These are phyloP conservation scores for Rusavskia elegans DNA, from an alignment of 495 filamentous ascomycete species.

Conservation along the genomic window DNA sequence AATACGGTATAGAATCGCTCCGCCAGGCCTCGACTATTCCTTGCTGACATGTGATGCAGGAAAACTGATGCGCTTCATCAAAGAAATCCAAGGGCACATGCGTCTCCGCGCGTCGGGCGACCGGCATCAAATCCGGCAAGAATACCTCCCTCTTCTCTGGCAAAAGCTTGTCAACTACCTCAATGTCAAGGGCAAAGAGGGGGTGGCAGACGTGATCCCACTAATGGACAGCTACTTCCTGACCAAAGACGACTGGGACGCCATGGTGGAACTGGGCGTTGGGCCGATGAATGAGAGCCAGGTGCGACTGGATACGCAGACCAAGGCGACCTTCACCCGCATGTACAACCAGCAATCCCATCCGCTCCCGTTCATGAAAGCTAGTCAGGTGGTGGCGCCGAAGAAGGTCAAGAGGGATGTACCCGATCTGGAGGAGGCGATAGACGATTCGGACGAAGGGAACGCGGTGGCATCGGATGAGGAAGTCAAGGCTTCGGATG, in stretches of 20 bases:
- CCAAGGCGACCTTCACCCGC: slow-evolving; percentile 80
- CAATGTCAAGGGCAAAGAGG: slow-evolving; percentile 56
- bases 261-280: slow-evolving; percentile 77
- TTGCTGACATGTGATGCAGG: slow-evolving; percentile 19
- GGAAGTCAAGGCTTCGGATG: slow-evolving; percentile 43
- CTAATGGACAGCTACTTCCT: slow-evolving; percentile 96
- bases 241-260: slow-evolving; percentile 90
- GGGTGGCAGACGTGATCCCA: slow-evolving; percentile 58
- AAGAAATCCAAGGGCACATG: slow-evolving; percentile 96
- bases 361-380: slow-evolving; percentile 92
- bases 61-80: slow-evolving; percentile 71
- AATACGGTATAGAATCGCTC: slow-evolving; percentile 35
- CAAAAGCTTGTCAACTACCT: slow-evolving; percentile 57
- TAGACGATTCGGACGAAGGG: slow-evolving; percentile 71
- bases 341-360: slow-evolving; percentile 77
- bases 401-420: slow-evolving; percentile 53
- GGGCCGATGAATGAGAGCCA: slow-evolving; percentile 61
- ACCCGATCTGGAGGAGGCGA: slow-evolving; percentile 90
- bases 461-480: slow-evolving; percentile 43
- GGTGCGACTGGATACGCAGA: slow-evolving; percentile 66
- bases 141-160: slow-evolving; percentile 88
- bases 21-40: not conserved
- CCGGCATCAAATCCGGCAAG: slow-evolving; percentile 81
- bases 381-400: slow-evolving; percentile 57
- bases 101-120: slow-evolving; percentile 83